Base-by-base conservation (phyloP, 2,329 filamentous ascomycete species). In the Claviceps digitariae region DNA sequence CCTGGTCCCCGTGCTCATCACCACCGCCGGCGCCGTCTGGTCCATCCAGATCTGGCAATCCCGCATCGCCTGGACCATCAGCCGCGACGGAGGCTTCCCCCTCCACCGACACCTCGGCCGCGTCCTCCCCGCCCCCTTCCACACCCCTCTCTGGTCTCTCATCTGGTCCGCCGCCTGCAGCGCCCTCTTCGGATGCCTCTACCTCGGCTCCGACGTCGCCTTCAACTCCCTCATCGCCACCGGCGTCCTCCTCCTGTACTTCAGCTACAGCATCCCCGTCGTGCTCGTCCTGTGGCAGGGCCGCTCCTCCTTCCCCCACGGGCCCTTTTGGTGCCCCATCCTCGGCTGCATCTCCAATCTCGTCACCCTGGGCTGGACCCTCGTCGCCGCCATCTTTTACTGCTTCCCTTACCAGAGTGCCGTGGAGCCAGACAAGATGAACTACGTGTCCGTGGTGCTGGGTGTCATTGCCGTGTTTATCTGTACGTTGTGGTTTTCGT, bases 1-100 rank as follows among this genome's bases (percentile, higher is more conserved):
- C 12, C 61, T 59, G 58, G 48, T 60, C 1, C 60, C 59, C 1
- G 54, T 63, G 0, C 34, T 64, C 31, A 55, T 62, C 25, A 57
- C 61, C 13, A 59, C 58, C 1, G 56, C 55, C 8, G 59, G 60
- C 13, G 57, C 60, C 1, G 57, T 63, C 23, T 63, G 61, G 61
- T 59, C 59, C 2, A 62, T 63, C 25, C 62, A 64, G 20, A 63
- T 59, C 0, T 64, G 63, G 62, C 61, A 64, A 40, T 64, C 63
- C 15, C 58, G 63, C 8, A 57, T 64, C 5, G 61, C 63, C 0
- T 64, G 63, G 62, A 60, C 60, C 4, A 62, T 64, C 46, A 61
- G 60, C 36, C 60, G 61, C 17, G 60, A 64, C 25, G 54, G 51
- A 9, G 61, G 62, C 0, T 61, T 64, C 40, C 62, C 61, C 1